Evolutionary conservation across 2,329 filamentous ascomycete genomes (phyloP), one percentile per base, ranked within the genome.

Genomic region (Scorias spongiosa): DNA sequence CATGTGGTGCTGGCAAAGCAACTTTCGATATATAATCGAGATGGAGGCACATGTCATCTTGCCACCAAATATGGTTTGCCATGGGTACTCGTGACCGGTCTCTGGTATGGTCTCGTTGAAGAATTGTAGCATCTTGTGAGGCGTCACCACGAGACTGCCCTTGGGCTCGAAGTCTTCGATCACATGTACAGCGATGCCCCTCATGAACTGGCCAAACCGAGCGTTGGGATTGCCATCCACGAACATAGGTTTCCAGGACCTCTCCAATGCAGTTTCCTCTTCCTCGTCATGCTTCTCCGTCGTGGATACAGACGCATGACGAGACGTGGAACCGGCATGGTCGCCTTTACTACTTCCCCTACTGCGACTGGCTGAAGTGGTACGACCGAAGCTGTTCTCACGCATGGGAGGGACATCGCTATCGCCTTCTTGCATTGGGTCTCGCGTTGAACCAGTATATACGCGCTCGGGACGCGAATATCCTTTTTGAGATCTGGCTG

Each of bases 181-280:
- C 54, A 93, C 66, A 57, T 86, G 80, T 43, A 76, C 70, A 10
- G 84, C 84, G 45, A 93, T 67, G 0, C 84, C 84, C 44, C 78
- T 70, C 41, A 93, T 64, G 34, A 91, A 78, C 50, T 87, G 75
- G 0, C 75, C 74, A 12, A 89, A 69, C 42, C 84, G 71, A 40
- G 69, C 62, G 0, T 84, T 88, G 1, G 83, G 76, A 44, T 73
- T 70, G 0, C 80, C 81, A 2, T 69, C 66, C 40, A 82, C 77
- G 56, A 93, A 93, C 2, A 93, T 61, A 9, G 69, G 69, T 5
- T 84, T 81, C 86, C 86, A 93, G 56, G 80, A 79, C 56, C 74
- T 75, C 57, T 88, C 83, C 26, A 82, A 61, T 1, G 74, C 73
- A 1, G 74, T 78, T 48, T 71, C 58, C 46, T 77, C 74, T 29